Base-by-base conservation (phyloP, 2,329 filamentous ascomycete species). In the Knoxdaviesia capensis region DNA sequence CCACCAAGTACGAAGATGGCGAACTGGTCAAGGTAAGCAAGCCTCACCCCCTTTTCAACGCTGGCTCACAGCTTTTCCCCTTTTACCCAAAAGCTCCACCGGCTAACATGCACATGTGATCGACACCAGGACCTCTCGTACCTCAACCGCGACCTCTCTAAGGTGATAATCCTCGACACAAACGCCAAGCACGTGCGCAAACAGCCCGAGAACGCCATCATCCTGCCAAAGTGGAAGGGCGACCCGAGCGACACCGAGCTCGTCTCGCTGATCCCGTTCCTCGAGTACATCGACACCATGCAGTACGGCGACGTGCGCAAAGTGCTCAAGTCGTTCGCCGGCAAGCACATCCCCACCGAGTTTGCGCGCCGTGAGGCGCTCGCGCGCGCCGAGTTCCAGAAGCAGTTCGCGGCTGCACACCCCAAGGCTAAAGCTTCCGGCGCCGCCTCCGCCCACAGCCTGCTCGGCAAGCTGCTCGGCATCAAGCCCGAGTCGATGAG, bases 201-300 rank as follows among this genome's bases (percentile, higher is more conserved):
- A 48, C 90, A 98, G 55, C 90, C 90, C n/a, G 85, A 94, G 53
- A 98, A 98, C 59, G 85, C 90, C 49, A 90, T 98, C 50, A 65
- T 96, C 39, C 66, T 98, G 31, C 76, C 85, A 31, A 86, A 87
- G 52, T 98, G 90, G 90, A 81, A 70, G 43, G 90, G 90, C 33
- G 72, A 92, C 49, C 61, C 77, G 39, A 74, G 77, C 51, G 88
- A 98, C 59, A 85, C 77, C 55, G 83, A 85, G 39, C 78, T 98
- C 7, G 81, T 98, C 28, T 73, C 77, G 4, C 66, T 94, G 40
- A 93, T 98, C 45, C 90, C 90, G 8, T 94, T 98, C 74, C 77
- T 98, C 47, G 90, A 98, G 63, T 96, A 94, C 60, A 75, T 98
- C 49, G 84, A 86, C 49, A 90, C 86, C 20, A 94, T 96, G 82